Evolutionary conservation across 1,284 basidiomycete species (phyloP).

Genomic region (Leccinum fuscescens): DNA sequence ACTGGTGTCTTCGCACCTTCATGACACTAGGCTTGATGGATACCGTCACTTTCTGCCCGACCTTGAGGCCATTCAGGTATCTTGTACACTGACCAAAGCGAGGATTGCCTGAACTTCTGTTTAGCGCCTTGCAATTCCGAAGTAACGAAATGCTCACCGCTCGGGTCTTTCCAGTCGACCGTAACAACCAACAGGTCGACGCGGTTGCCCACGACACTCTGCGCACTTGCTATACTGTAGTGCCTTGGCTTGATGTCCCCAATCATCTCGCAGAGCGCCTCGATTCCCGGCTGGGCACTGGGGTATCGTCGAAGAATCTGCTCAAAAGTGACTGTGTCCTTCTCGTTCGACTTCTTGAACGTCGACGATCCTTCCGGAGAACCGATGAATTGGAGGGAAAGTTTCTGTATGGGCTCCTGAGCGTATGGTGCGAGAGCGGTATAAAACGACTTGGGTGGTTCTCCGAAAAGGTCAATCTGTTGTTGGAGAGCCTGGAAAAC

Average conservation of each 20-base stretch:
- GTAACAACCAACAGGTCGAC: conserved; percentile 95
- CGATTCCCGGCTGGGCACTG: conserved; percentile 78
- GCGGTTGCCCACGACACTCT: conserved; percentile 90
- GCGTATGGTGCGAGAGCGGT: conserved; percentile 83
- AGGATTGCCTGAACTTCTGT: conserved; percentile 52
- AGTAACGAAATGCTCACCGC: conserved; percentile 53
- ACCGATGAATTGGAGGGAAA: conserved; percentile 90
- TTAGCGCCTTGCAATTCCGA: conserved; percentile 2
- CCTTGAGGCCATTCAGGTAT: conserved; percentile 81
- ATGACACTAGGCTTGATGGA: conserved; percentile 99
- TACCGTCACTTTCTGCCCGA: conserved; percentile 93
- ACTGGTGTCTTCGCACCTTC: conserved; percentile 64
- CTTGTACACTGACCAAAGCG: conserved; percentile 96
- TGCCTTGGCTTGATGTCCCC: conserved; percentile 97
- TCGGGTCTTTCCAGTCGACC: conserved; percentile 90
- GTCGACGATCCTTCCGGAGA: conserved; percentile 88
- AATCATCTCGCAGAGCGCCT: conserved; percentile 83
- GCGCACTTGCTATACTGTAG: conserved; percentile 96
- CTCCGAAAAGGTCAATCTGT: conserved; percentile 94
- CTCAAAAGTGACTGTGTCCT: conserved; percentile 93
- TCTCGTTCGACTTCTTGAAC: conserved; percentile 94
- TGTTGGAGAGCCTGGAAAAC: conserved; percentile 95
- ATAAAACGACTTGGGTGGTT: conserved; percentile 95
- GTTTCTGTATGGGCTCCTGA: conserved; percentile 68
- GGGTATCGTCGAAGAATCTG: conserved; percentile 83